phyloP scores from a whole-genome alignment of 2,329 filamentous ascomycete species.

The Colletotrichum musicola region DNA sequence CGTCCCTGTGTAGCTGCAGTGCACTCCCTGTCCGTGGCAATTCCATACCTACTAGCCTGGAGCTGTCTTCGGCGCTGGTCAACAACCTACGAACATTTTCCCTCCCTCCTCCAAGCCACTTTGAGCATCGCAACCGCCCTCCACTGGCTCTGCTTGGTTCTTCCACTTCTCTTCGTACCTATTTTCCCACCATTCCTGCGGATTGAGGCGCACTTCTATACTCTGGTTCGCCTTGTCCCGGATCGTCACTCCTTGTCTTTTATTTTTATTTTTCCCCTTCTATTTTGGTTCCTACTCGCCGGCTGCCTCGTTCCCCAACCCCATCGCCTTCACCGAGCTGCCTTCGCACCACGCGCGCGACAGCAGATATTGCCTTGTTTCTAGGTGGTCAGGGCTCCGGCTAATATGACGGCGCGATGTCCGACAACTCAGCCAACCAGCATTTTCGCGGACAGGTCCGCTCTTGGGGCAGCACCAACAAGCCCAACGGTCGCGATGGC shows the following conservation, averaged over 20 bases:
- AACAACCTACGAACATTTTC: slow-evolving; percentile 16
- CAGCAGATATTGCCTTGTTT: slow-evolving; percentile 13
- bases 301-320: slow-evolving; percentile 9
- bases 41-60: too few relatives aligned
- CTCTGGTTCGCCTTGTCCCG: slow-evolving; percentile 26
- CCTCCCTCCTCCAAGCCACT: slow-evolving; percentile 31
- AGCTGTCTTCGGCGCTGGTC: not conserved
- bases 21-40: not conserved
- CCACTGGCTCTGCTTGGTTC: not conserved
- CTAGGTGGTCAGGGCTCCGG: slow-evolving; percentile 27
- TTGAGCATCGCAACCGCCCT: slow-evolving; percentile 23
- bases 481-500: slow-evolving; percentile 39
- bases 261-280: not conserved
- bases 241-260: slow-evolving; percentile 33
- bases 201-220: slow-evolving; percentile 14
- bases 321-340: not conserved
- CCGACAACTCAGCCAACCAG: slow-evolving; percentile 44
- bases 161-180: slow-evolving; percentile 7
- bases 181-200: slow-evolving; percentile 24
- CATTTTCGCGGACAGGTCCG: slow-evolving; percentile 45
- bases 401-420: slow-evolving; percentile 51
- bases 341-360: slow-evolving; percentile 18
- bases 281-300: slow-evolving; percentile 20
- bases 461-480: slow-evolving; percentile 42
- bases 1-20: not conserved